Percentiles rank a stretch among this genome's conserved stretches.
Conservation (phyloP, 2,329 filamentous ascomycete genomes). For the Anisogramma anomala region DNA sequence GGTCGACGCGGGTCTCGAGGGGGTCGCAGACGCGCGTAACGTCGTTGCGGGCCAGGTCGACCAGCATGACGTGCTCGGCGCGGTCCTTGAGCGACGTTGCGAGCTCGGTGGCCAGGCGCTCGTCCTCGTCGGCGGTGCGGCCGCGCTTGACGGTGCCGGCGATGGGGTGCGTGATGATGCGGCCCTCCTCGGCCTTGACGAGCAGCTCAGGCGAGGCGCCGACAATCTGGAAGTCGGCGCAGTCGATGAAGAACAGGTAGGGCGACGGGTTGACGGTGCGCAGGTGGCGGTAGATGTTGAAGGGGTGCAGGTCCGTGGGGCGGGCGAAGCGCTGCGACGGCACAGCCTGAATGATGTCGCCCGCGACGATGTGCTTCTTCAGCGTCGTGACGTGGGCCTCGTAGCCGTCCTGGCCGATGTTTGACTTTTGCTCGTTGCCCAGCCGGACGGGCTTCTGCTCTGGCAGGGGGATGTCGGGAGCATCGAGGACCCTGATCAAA, state of each 20-base stretch:
- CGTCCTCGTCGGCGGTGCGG: slow-evolving; percentile 69
- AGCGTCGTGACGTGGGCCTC: slow-evolving; percentile 75
- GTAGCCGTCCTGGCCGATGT: slow-evolving; percentile 81
- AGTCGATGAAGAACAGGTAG: slow-evolving; percentile 94
- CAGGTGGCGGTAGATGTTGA: slow-evolving; percentile 94
- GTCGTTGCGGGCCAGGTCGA: slow-evolving; percentile 91
- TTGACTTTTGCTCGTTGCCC: slow-evolving; percentile 74
- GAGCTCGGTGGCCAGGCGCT: slow-evolving; percentile 64
- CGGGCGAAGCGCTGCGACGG: slow-evolving; percentile 87
- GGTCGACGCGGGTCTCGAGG: slow-evolving; percentile 76
- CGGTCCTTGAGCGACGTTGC: slow-evolving; percentile 78
- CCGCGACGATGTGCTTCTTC: slow-evolving; percentile 81
- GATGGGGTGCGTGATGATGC: slow-evolving; percentile 93
- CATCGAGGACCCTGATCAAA: slow-evolving; percentile 60
- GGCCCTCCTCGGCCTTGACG: slow-evolving; percentile 76
- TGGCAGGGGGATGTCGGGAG: slow-evolving; percentile 66
- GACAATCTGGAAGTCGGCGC: slow-evolving; percentile 84
- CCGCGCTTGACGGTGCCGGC: slow-evolving; percentile 90
- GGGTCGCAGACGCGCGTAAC: slow-evolving; percentile 94
- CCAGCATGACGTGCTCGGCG: slow-evolving; percentile 94
- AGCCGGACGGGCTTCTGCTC: slow-evolving; percentile 61
- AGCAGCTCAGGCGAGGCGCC: slow-evolving; percentile 91
- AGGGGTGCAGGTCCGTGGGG: slow-evolving; percentile 83
- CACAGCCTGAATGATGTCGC: slow-evolving; percentile 96
- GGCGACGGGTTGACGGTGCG: slow-evolving; percentile 96